phyloP scores from a whole-genome alignment of 1,139 yeast species.

The Hyphopichia pseudoburtonii region DNA sequence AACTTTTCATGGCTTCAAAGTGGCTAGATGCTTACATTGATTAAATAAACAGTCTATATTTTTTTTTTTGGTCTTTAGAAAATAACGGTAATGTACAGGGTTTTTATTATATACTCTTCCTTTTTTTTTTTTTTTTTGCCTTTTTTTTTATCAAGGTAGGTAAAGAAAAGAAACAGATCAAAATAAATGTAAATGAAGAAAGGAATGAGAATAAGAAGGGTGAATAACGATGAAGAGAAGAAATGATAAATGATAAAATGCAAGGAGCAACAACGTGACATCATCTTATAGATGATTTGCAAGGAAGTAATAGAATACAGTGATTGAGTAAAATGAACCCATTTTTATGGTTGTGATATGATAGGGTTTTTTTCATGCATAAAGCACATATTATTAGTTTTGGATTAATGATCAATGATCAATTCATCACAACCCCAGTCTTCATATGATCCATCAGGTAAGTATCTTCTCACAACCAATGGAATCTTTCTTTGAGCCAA shows the following conservation, averaged over 20 bases:
- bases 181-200: not conserved
- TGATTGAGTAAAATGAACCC: no score
- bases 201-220: not conserved
- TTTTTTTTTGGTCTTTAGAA: no score
- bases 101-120: not conserved
- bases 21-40: constrained; percentile 60
- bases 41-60: no score
- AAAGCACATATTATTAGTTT: no score
- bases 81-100: constrained; percentile 1
- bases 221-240: no score
- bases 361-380: no score
- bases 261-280: no score
- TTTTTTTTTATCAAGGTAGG: not conserved
- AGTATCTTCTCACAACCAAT: constrained; percentile 87
- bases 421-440: constrained; percentile 99
- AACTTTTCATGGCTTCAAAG: constrained; percentile 52
- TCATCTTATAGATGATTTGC: no score
- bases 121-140: not conserved
- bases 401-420: constrained; percentile 70
- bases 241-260: no score
- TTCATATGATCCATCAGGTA: constrained; percentile 96
- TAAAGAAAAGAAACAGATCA: not conserved
- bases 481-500: constrained; percentile 94
- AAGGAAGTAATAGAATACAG: no score
- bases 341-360: no score